Conservation (phyloP, 1,139 yeast genomes). For the Debaryomyces fabryi region DNA sequence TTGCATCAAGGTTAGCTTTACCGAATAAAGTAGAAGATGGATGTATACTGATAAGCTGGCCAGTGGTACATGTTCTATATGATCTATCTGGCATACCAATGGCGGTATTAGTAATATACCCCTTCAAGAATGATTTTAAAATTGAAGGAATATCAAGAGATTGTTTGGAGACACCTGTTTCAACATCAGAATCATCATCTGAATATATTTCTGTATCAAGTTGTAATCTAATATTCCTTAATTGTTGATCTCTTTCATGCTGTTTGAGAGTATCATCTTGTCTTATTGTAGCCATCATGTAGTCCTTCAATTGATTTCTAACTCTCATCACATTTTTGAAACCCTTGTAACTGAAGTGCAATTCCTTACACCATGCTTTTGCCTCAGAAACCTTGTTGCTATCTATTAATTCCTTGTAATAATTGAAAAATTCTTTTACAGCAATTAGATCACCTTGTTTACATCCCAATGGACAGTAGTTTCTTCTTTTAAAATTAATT, state of each 20-base stretch:
- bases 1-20: slow-evolving; percentile 71
- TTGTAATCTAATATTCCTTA: slow-evolving; percentile 31
- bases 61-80: slow-evolving; percentile 79
- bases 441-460: slow-evolving; percentile 82
- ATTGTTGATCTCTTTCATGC: slow-evolving; percentile 30
- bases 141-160: slow-evolving; percentile 60
- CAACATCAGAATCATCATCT: slow-evolving; percentile 25
- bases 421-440: slow-evolving; percentile 74
- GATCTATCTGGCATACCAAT: slow-evolving; percentile 95
- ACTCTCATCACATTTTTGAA: slow-evolving; percentile 77
- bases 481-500: slow-evolving; percentile 61
- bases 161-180: slow-evolving; percentile 19
- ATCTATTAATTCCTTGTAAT: slow-evolving; percentile 52
- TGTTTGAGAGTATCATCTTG: slow-evolving; percentile 38
- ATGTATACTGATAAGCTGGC: slow-evolving; percentile 82
- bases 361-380: slow-evolving; percentile 80
- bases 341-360: slow-evolving; percentile 77
- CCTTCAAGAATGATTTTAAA: slow-evolving; percentile 76
- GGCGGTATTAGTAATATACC: slow-evolving; percentile 85
- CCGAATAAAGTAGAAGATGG: slow-evolving; percentile 93
- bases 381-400: slow-evolving; percentile 46
- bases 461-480: slow-evolving; percentile 68
- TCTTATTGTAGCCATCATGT: slow-evolving; percentile 56
- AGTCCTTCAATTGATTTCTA: slow-evolving; percentile 72
- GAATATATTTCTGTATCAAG: slow-evolving; percentile 21